Evolutionary conservation across 2,329 filamentous ascomycete species (phyloP).

Genomic region (Epichloe glyceriae): DNA sequence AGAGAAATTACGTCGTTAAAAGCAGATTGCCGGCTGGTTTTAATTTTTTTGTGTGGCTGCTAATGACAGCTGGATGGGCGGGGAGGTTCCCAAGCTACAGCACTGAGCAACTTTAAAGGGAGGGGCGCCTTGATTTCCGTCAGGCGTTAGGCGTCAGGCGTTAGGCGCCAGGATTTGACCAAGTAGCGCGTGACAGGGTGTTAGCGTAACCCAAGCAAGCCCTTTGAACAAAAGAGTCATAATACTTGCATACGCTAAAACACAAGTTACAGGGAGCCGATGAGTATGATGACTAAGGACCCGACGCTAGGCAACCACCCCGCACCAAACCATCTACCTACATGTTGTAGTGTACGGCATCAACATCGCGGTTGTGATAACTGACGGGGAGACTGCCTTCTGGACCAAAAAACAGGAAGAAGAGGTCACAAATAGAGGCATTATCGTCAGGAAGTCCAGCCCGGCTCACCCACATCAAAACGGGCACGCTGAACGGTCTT

Average conservation of each 20-base stretch:
- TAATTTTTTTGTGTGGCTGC: not conserved
- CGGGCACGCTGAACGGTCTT: no score
- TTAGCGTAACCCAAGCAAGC: not conserved
- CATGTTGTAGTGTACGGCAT: no score
- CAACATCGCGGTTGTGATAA: no score
- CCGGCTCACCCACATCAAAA: no score
- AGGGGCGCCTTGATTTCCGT: not conserved
- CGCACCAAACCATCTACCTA: not conserved
- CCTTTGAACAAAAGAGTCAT: not conserved
- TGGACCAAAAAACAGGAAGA: no score
- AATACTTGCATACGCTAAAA: not conserved
- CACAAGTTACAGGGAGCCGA: no score
- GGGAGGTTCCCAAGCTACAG: not conserved
- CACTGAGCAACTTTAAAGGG: not conserved
- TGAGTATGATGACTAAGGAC: not conserved
- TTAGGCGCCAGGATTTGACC: not conserved
- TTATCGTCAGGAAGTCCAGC: no score
- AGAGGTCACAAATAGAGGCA: no score
- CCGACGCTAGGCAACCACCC: not conserved
- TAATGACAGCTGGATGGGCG: not conserved
- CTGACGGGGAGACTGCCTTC: no score
- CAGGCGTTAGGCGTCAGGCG: not conserved
- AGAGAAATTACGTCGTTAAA: not conserved
- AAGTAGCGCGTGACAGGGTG: no score
- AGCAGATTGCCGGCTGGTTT: not conserved